Evolutionary conservation across 2,329 filamentous ascomycete genomes (phyloP), one percentile per base, ranked within the genome.

Genomic region (Neophaeococcomyces mojaviensis): DNA sequence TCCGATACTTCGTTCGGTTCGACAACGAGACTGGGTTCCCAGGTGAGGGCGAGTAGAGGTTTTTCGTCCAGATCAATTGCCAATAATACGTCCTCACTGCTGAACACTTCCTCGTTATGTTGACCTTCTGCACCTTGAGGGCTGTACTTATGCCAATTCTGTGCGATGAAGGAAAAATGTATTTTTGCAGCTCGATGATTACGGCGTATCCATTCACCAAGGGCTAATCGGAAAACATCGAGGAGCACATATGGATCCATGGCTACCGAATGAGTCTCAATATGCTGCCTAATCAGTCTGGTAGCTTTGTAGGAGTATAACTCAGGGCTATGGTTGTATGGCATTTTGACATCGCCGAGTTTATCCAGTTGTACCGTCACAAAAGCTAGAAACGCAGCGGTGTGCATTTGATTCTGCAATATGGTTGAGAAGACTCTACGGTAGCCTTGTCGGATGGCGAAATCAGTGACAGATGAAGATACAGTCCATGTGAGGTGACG

Each of bases 251-350:
- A 49, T 6, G 48, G 40, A 28, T 52, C 50, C 7, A 46, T 28
- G 15, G 28, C 28, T 16, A 26, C 41, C 13, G 30, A 33, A 8
- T 44, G 15, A 12, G 26, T 18, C 41, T 48, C 48, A 15, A 52
- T 39, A 19, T 50, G 37, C 19, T 39, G 37, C 13, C 50, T 39
- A n/a, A 52, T 36, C 20, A 46, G 37, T 15, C 46, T 49, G 5
- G 49, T 49, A n/a, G 50, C 50, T 24, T 47, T 50, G 35, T 50
- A 39, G 3, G 49, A 44, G 35, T 50, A 52, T 16, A 44, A 38
- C 35, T 52, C 50, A 3, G 50, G 50, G 15, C 50, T 49, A 24
- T 49, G 44, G 28, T 47, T 45, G 19, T 43, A 24, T 3, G 40
- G 40, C 20, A 43, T n/a, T 3, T 22, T 20, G 9, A 43, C 3